Percentiles rank a stretch among this genome's conserved stretches.
Conservation (phyloP, 352 stramenopile genomes). For the Hyaloperonospora arabidopsidis region DNA sequence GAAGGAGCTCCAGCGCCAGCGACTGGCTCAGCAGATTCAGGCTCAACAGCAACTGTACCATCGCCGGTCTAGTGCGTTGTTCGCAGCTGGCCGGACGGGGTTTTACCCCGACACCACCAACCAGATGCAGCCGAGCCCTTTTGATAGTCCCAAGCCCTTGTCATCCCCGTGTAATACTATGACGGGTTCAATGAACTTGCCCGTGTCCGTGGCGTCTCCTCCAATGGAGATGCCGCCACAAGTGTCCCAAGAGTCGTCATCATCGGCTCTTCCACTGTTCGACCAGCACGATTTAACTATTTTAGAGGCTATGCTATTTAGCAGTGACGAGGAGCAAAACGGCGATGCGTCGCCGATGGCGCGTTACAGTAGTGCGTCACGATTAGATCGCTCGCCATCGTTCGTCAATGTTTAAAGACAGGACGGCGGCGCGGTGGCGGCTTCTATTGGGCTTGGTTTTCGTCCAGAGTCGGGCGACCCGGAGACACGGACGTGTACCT, state of each 20-base stretch:
- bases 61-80: slow-evolving; percentile 13
- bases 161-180: slow-evolving; percentile 13
- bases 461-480: no score
- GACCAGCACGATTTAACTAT: slow-evolving; percentile 44
- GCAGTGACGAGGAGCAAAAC: slow-evolving; percentile 40
- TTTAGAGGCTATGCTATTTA: slow-evolving; percentile 47
- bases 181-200: slow-evolving; percentile 19
- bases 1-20: slow-evolving; percentile 32
- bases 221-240: slow-evolving; percentile 2
- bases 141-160: slow-evolving; percentile 11
- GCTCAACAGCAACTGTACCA: slow-evolving; percentile 19
- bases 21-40: slow-evolving; percentile 32
- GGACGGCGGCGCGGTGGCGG: slow-evolving; percentile 12
- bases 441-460: slow-evolving; percentile 6
- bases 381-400: slow-evolving; percentile 22
- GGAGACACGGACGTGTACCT: no score
- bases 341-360: slow-evolving; percentile 10
- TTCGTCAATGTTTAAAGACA: slow-evolving; percentile 36
- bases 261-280: slow-evolving; percentile 27
- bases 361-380: slow-evolving; percentile 24
- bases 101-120: slow-evolving; percentile 19
- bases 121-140: slow-evolving; percentile 8
- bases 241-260: slow-evolving; percentile 5
- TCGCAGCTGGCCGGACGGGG: slow-evolving; percentile 30
- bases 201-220: slow-evolving; percentile 1